Conservation (phyloP, 2,329 filamentous ascomycete genomes). For the Aspergillus ochraceoroseus region DNA sequence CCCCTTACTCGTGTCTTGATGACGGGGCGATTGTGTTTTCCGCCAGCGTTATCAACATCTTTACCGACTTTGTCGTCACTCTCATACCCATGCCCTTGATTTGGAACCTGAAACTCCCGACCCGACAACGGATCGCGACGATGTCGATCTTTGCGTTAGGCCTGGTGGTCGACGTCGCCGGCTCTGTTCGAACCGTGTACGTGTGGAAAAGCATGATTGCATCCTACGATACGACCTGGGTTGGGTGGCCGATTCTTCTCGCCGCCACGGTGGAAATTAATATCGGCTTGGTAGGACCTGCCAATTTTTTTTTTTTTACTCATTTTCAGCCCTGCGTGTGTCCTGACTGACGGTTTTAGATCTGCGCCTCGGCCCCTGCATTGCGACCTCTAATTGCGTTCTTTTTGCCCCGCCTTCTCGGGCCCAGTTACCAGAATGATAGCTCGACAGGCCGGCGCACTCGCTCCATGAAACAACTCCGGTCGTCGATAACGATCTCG, state of each 20-base stretch:
- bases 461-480: conserved; percentile 21
- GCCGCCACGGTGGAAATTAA: conserved; percentile 34
- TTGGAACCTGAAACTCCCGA: conserved; percentile 37
- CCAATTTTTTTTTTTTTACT: background rate
- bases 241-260: conserved; percentile 33
- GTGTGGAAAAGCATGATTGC: conserved; percentile 33
- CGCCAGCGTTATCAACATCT: conserved; percentile 37
- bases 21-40: conserved; percentile 30
- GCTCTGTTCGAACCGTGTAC: conserved; percentile 34
- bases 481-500: conserved; percentile 23
- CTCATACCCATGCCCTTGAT: conserved; percentile 40
- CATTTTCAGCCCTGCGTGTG: background rate
- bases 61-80: conserved; percentile 37
- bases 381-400: conserved; percentile 33
- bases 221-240: conserved; percentile 35
- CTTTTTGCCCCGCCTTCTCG: conserved; percentile 32
- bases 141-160: conserved; percentile 40
- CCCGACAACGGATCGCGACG: conserved; percentile 35
- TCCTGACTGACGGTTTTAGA: conserved; percentile 21
- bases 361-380: conserved; percentile 37
- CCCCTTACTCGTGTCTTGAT: conserved; percentile 29
- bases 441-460: conserved; percentile 19
- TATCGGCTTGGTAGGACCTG: conserved; percentile 32
- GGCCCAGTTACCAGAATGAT: conserved; percentile 24
- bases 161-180: conserved; percentile 35